Conservation (phyloP, 176 grass and related monocot genomes). For the Olyra latifolia region DNA sequence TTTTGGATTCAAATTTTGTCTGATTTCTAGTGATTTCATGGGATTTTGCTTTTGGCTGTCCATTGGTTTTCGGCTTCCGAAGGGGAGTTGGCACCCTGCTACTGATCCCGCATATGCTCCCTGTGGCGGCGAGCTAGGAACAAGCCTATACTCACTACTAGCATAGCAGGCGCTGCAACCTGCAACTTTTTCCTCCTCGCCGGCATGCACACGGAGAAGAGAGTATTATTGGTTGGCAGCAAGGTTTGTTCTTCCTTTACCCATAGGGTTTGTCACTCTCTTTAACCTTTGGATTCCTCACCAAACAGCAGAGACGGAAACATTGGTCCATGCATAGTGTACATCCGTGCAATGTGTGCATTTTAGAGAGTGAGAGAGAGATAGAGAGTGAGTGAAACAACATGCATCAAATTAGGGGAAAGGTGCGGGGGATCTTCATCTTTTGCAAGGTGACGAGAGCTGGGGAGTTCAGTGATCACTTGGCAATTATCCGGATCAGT, state of each 20-base stretch:
- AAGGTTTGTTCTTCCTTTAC: constrained; percentile 12
- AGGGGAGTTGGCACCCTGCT: too few species aligned
- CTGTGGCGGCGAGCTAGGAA: not conserved
- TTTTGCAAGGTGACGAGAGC: not conserved
- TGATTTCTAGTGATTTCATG: too few species aligned
- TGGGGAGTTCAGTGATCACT: not conserved
- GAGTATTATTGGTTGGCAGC: constrained; percentile 11
- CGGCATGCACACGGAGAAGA: constrained; percentile 52
- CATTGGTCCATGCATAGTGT: not conserved
- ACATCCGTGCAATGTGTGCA: not conserved
- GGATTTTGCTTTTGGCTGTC: too few species aligned
- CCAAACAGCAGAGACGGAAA: constrained; percentile 24
- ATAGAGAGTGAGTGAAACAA: not conserved
- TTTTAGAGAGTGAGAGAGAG: not conserved
- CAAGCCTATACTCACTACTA: not conserved
- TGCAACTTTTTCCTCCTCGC: not conserved
- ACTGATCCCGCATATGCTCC: not conserved
- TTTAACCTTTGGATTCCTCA: constrained; percentile 47
- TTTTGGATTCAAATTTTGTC: too few species aligned
- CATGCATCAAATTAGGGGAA: not conserved
- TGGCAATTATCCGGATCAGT: not conserved
- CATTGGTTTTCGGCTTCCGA: too few species aligned
- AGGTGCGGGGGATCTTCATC: not conserved
- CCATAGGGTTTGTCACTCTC: not conserved
- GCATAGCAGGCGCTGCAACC: not conserved